These are phyloP conservation scores for Acacia melanoxylon DNA, from an alignment of 306 rosid genomes.

Conservation along the genomic window DNA sequence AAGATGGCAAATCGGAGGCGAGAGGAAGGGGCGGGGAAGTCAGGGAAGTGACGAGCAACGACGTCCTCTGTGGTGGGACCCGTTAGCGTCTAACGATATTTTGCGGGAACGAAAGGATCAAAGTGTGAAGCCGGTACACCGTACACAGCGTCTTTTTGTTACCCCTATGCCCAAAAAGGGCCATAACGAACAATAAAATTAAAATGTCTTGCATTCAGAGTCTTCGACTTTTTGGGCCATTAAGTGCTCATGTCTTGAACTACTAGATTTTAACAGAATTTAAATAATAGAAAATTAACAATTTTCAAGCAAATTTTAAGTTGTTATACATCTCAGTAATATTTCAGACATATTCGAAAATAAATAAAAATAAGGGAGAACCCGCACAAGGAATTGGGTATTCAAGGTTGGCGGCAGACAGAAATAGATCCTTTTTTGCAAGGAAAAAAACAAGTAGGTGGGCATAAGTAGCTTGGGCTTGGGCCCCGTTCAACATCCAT, in stretches of 20 bases:
- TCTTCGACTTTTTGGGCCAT: neutral
- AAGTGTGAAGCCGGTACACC: neutral
- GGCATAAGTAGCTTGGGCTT: neutral
- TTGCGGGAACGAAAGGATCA: neutral
- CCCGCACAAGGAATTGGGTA: neutral
- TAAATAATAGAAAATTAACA: neutral
- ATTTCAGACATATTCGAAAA: too few relatives aligned
- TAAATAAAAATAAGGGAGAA: neutral
- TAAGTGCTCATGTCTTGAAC: neutral
- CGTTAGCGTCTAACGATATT: neutral
- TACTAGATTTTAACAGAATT: neutral
- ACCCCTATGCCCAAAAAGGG: neutral
- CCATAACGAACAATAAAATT: neutral
- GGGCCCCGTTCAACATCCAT: too few relatives aligned
- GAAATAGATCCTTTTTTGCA: neutral
- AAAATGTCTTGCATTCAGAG: neutral
- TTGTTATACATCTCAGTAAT: neutral
- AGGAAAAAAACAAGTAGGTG: neutral
- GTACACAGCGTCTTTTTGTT: too few relatives aligned
- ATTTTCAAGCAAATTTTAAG: neutral
- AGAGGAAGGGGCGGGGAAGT: neutral
- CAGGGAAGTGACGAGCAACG: neutral
- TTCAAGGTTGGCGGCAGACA: neutral
- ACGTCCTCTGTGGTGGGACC: slow-evolving; percentile 9
- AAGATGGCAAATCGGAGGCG: neutral